Base-by-base conservation (phyloP, 164 flowering plant species). In the Dillenia turbinata region DNA sequence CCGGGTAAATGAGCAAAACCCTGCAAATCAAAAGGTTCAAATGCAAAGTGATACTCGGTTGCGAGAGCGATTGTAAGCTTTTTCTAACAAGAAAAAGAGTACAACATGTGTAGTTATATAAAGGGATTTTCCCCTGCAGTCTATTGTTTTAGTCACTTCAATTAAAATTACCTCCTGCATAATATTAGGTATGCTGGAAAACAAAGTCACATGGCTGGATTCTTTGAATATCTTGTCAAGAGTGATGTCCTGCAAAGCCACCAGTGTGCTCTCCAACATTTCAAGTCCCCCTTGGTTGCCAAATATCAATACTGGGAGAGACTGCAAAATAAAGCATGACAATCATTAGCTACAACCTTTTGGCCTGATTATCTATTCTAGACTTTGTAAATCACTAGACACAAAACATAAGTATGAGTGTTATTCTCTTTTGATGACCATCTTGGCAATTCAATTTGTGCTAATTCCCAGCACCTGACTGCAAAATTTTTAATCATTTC, bases 261-360 rank as follows among this genome's bases (percentile, higher is more conserved):
- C 79, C 57, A 85, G 67, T n/a, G 96, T 83, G 12, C 93, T 87
- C 75, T 90, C 96, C 3, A 90, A 85, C 96, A 90, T 90, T 74
- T 90, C 88, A 33, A 90, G 87, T 43, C 96, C 93, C 33, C 90
- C 88, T 61, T 90, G 93, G 68, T 90, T 90, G n/a, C 93, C 86
- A 68, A 87, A 90, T 62, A 84, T 84, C 65, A 90, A 85, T 52
- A 81, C 85, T 22, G 92, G 94, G 59, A 84, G 51, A 9, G 85
- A 80, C 96, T 87, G 91, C 73, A 67, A 12, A 16, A 43, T 1
- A 10, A 17, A 63, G 58, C 43, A 46, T 46, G 17, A 44, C 14
- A 26, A 8, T 3, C 11, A 54, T 22, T 17, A 54, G 57, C 12
- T 10, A 13, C n/a, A 14, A 54, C 12, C 22, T 3, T 26, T 26